Percentiles rank a stretch among this genome's conserved stretches.
Evolutionary conservation across 2,329 filamentous ascomycete species (phyloP).

Genomic region (Neofusicoccum sp.): DNA sequence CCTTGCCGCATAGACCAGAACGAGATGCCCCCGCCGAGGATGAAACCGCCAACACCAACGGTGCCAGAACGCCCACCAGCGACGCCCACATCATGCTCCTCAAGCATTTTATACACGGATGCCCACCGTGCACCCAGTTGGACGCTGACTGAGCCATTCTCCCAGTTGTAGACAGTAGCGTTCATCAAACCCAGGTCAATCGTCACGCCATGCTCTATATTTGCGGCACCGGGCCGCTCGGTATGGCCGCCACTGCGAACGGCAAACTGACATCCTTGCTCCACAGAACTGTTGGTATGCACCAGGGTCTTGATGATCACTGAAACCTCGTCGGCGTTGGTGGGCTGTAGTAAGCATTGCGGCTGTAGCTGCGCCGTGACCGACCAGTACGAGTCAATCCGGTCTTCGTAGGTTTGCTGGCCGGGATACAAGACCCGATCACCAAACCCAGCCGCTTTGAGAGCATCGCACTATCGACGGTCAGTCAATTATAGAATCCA

Average conservation of each 20-base stretch:
- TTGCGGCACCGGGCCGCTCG: constrained; percentile 26
- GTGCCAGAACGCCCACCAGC: constrained; percentile 26
- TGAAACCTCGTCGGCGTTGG: not conserved
- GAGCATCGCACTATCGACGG: not conserved
- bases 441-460: not conserved
- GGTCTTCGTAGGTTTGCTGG: not conserved
- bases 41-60: constrained; percentile 27
- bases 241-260: constrained; percentile 24
- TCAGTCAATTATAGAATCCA: too few relatives aligned
- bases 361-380: not conserved
- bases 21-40: constrained; percentile 23
- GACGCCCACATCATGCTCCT: constrained; percentile 24
- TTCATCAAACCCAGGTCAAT: constrained; percentile 30
- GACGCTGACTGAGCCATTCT: constrained; percentile 24
- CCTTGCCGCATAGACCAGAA: not conserved
- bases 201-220: constrained; percentile 29
- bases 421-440: not conserved
- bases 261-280: constrained; percentile 1
- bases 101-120: constrained; percentile 26
- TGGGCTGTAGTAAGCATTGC: not conserved
- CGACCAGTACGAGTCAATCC: constrained; percentile 2
- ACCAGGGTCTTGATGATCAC: not conserved
- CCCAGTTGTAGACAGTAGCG: constrained; percentile 23
- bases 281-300: not conserved
- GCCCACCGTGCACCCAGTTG: constrained; percentile 28